Conservation (phyloP, 2,329 filamentous ascomycete species). For the Cladobotryum protrusum region DNA sequence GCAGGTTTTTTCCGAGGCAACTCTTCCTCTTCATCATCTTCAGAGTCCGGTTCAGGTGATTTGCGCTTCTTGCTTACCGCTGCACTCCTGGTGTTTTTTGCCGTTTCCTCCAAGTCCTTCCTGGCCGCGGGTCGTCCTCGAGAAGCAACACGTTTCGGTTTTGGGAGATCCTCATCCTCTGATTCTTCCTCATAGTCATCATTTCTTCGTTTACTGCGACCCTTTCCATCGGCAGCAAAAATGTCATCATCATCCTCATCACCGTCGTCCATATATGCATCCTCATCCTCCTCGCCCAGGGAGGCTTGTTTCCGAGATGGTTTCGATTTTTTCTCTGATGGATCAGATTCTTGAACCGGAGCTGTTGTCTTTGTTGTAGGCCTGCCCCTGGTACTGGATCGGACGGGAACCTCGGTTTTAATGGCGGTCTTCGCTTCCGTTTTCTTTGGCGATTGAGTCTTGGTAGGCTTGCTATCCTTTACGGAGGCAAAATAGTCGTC, state of each 20-base stretch:
- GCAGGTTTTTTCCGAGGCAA: slow-evolving; percentile 52
- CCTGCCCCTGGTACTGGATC: slow-evolving; percentile 48
- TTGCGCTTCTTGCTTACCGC: slow-evolving; percentile 50
- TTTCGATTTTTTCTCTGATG: slow-evolving; percentile 37
- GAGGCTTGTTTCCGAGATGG: slow-evolving; percentile 36
- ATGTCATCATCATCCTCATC: slow-evolving; percentile 73
- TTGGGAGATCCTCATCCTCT: slow-evolving; percentile 61
- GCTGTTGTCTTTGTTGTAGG: slow-evolving; percentile 25
- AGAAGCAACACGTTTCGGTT: slow-evolving; percentile 52
- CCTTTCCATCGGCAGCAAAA: slow-evolving; percentile 66
- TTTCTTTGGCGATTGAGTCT: slow-evolving; percentile 36
- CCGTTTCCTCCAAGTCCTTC: slow-evolving; percentile 17
- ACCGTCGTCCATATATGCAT: slow-evolving; percentile 59
- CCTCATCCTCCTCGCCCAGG: slow-evolving; percentile 47
- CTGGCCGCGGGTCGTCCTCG: slow-evolving; percentile 27
- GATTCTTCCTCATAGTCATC: slow-evolving; percentile 73
- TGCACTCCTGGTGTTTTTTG: slow-evolving; percentile 26
- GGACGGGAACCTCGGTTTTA: slow-evolving; percentile 39
- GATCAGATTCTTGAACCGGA: slow-evolving; percentile 23
- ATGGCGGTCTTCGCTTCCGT: slow-evolving; percentile 30
- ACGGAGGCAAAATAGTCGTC: slow-evolving; percentile 52
- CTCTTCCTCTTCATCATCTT: slow-evolving; percentile 53
- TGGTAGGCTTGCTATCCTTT: slow-evolving; percentile 35
- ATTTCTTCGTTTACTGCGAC: slow-evolving; percentile 58
- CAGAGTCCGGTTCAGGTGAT: slow-evolving; percentile 46